Evolutionary conservation across 2,329 filamentous ascomycete species (phyloP).

Genomic region (Blastomyces gilchristii): DNA sequence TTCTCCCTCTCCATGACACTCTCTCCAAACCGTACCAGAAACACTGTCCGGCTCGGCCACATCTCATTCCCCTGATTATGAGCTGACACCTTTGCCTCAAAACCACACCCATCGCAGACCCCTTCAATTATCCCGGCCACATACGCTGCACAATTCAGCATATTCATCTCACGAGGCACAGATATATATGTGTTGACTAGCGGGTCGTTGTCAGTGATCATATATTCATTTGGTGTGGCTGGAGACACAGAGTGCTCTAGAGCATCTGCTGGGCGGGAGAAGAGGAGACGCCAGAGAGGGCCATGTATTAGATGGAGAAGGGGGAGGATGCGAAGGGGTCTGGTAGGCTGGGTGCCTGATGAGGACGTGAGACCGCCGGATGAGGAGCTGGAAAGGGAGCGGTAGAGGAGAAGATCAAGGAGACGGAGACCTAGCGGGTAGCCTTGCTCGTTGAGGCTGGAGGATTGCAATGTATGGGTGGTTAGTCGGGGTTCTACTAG

Average conservation of each 20-base stretch:
- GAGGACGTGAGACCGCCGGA: constrained; percentile 70
- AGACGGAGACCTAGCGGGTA: constrained; percentile 89
- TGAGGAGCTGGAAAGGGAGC: constrained; percentile 67
- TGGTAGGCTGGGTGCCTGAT: constrained; percentile 52
- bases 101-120: constrained; percentile 84
- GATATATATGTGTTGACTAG: constrained; percentile 90
- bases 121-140: constrained; percentile 94
- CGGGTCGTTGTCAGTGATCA: constrained; percentile 98
- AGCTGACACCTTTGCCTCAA: constrained; percentile 78
- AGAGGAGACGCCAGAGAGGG: constrained; percentile 83
- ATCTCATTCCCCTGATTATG: constrained; percentile 68
- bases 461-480: constrained; percentile 45
- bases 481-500: not conserved
- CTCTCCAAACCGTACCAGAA: constrained; percentile 83
- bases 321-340: constrained; percentile 78
- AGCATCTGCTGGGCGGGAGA: constrained; percentile 79
- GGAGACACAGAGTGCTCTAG: constrained; percentile 79
- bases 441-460: constrained; percentile 77
- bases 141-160: constrained; percentile 92
- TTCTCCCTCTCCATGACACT: constrained; percentile 87
- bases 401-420: constrained; percentile 87
- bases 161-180: constrained; percentile 88
- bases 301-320: constrained; percentile 94
- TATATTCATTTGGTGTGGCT: constrained; percentile 85
- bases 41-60: constrained; percentile 95